Base-by-base conservation (phyloP, 768 basidiomycete species). In the Auriscalpium vulgare region DNA sequence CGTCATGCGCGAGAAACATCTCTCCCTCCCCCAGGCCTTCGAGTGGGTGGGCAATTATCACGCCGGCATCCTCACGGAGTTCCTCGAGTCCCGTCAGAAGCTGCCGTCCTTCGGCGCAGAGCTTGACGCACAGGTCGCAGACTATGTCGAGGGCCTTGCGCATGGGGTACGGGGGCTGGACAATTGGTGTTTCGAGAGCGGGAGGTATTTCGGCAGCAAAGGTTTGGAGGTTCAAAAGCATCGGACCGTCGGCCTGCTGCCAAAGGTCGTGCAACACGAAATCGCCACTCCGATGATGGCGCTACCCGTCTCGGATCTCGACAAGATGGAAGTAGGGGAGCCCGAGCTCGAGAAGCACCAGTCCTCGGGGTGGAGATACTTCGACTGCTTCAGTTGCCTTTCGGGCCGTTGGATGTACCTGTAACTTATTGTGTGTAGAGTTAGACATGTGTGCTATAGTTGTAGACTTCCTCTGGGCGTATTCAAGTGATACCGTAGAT, bases 131-230 rank as follows among this genome's bases (percentile, higher is more conserved):
- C 59, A 70, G 13, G 66, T 76, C 9, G 54, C 55, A 17, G 54
- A 59, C 5, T 77, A 74, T 52, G 56, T 75, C 10, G 63, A 73
- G 47, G 70, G 74, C n/a, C 55, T 78, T 10, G 72, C 68, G 16
- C 63, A 72, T 47, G 77, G 73, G 74, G 69, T 75, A 44, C 63
- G 69, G 10, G 73, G 58, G 9, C 54, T 51, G 14, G 58, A 59
- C 67, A 35, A 72, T 66, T 53, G 70, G 73, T 56, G 64, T 59
- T 53, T 76, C 68, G 75, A 69, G 56, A 66, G 67, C 35, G 67
- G 67, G 46, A 62, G 70, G 52, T 72, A 72, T 61, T 66, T 65
- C 40, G 67, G 69, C n/a, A 53, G 65, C 19, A 56, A 67, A 6
- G 72, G 71, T 4, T 35, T 53, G 17, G 54, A 62, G 23, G 62